Evolutionary conservation across 768 basidiomycete species (phyloP), one percentile per base, ranked within the genome.

Genomic region (Amyloporia xantha): DNA sequence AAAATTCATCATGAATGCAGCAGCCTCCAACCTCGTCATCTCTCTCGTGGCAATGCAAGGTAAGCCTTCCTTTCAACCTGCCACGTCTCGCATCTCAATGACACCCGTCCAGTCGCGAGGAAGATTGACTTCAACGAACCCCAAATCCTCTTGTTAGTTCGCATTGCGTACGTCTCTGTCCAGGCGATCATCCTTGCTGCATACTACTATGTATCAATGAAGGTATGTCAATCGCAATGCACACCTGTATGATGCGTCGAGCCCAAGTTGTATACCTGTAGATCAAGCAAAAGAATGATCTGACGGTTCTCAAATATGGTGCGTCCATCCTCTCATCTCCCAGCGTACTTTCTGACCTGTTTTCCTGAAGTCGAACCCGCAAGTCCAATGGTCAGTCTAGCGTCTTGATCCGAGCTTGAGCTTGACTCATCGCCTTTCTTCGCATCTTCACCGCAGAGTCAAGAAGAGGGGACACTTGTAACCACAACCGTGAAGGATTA

Each of bases 261-360:
- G 23, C 17, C 28, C 24, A 43, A 23, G n/a, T 28, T 26, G 3
- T 27, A 5, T 15, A 5, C 37, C 42, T 20, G 17, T 54, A 96
- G 91, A 82, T 97, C 68, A 94, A 90, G 76, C 70, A 78, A 61
- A 94, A 93, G 81, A 98, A 98, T 60, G 95, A 99, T 71, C 79
- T 86, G 66, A 91, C 91, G 1, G 90, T 95, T 23, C 74, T 99
- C 60, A 99, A 96, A 79, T 99, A 95, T 69, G 89, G 89, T 85
- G 37, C 47, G 79, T 76, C 17, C 40, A 44, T 23, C 37, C 37
- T 51, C n/a, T 19, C 41, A 35, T 5, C 19, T 15, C 30, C 5
- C 24, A 13, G 24, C 26, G 25, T 13, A 25, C 30, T 7, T 5
- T 21, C 23, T 28, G 42, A 15, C 4, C 26, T 15, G 26, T 27